phyloP scores from a whole-genome alignment of 2,329 filamentous ascomycete genomes.

The Ilyonectria sp. region DNA sequence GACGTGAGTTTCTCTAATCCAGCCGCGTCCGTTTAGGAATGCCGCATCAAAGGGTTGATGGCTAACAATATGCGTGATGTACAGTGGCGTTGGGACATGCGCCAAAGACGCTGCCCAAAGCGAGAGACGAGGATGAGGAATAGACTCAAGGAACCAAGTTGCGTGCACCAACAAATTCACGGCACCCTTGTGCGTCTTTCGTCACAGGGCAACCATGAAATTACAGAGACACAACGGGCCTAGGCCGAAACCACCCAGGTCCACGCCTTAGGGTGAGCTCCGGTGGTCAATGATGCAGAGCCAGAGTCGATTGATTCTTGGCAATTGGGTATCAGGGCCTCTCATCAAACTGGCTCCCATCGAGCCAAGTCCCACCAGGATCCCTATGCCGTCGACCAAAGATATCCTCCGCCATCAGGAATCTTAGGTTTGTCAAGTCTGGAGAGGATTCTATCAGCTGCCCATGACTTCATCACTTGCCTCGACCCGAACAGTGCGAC shows the following conservation, averaged over 20 bases:
- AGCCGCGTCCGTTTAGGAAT: rapidly evolving
- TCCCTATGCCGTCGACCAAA: too few relatives aligned
- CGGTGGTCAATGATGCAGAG: too few relatives aligned
- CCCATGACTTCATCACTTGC: too few relatives aligned
- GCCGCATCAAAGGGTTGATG: background rate
- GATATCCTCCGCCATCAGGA: too few relatives aligned
- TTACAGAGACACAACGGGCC: background rate
- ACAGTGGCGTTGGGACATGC: conserved; percentile 52
- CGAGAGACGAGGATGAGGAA: background rate
- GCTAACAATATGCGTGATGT: conserved; percentile 14
- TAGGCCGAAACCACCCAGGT: background rate
- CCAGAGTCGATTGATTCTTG: too few relatives aligned
- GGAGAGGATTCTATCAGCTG: too few relatives aligned
- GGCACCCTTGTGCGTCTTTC: background rate
- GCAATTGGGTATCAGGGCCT: too few relatives aligned
- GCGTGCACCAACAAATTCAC: background rate
- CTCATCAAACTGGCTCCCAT: too few relatives aligned
- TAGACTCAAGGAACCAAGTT: background rate
- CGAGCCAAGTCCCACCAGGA: too few relatives aligned
- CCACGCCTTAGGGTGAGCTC: too few relatives aligned
- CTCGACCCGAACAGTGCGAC: too few relatives aligned
- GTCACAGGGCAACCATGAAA: background rate
- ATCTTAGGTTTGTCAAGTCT: too few relatives aligned
- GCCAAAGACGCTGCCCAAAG: conserved; percentile 41
- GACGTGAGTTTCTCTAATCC: conserved; percentile 55